Conservation (phyloP, 805 yeast species). For the Dipodascopsis tothii region DNA sequence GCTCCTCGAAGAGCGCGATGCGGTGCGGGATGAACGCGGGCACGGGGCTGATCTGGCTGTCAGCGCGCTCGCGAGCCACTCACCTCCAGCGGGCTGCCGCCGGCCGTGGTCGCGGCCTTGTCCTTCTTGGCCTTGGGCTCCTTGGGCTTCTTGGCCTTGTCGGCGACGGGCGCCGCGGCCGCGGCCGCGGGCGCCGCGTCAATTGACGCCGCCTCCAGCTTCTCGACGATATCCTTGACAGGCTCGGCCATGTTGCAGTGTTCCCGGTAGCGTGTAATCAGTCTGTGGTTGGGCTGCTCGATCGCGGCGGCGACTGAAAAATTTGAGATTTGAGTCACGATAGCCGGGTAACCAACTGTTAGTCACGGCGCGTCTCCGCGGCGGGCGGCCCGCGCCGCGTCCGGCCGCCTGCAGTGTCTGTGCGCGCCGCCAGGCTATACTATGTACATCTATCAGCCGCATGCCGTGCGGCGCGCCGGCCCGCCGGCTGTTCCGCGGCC, state of each 20-base stretch:
- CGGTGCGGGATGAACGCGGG: conserved; percentile 82
- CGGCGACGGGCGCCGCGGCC: conserved; percentile 18
- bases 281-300: no score
- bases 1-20: conserved; percentile 66
- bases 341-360: no score
- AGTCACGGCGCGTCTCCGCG: no score
- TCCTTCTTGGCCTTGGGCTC: conserved; percentile 14
- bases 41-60: conserved; percentile 53
- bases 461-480: no score
- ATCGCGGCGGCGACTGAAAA: no score
- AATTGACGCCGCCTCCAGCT: conserved; percentile 42
- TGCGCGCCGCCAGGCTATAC: no score
- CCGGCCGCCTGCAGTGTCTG: no score
- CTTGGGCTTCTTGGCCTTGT: conserved; percentile 20
- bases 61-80: not conserved
- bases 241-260: no score
- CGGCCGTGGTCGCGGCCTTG: not conserved
- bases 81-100: not conserved
- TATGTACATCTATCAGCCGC: no score
- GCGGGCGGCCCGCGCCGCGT: no score
- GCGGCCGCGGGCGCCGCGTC: conserved; percentile 24
- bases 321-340: no score
- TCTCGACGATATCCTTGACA: conserved; percentile 38
- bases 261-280: not conserved
- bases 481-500: no score